Conservation (phyloP, 2,329 filamentous ascomycete species). For the Davidsoniella virescens region DNA sequence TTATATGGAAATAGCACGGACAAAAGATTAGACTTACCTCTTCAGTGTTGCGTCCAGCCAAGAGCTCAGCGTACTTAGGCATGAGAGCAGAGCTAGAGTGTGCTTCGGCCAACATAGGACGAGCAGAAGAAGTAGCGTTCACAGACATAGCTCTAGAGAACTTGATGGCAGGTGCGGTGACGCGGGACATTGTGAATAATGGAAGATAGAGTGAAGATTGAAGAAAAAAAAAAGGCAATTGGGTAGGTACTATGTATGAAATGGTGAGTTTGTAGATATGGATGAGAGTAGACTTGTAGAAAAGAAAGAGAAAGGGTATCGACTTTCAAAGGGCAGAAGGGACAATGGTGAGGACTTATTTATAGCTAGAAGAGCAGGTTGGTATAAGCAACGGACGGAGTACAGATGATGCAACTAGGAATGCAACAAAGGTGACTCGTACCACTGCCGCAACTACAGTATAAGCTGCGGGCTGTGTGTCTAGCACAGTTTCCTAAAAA, state of each 20-base stretch:
- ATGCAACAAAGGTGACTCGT: no score
- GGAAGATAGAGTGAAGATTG: neutral
- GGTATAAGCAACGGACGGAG: no score
- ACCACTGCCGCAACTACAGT: no score
- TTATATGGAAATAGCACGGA: neutral
- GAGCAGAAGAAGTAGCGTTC: slow-evolving; percentile 24
- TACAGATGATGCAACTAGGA: no score
- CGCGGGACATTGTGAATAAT: slow-evolving; percentile 28
- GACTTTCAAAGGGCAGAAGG: neutral
- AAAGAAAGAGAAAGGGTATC: neutral
- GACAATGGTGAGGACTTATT: no score
- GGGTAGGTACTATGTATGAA: neutral
- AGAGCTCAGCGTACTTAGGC: slow-evolving; percentile 33
- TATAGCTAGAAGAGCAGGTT: no score
- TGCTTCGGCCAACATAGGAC: slow-evolving; percentile 21
- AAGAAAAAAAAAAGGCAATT: neutral
- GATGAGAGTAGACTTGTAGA: neutral
- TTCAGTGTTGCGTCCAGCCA: slow-evolving; percentile 21
- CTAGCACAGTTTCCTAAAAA: no score
- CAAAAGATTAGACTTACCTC: slow-evolving; percentile 23
- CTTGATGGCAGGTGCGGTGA: slow-evolving; percentile 33
- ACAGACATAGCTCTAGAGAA: slow-evolving; percentile 27
- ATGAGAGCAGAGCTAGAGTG: slow-evolving; percentile 23
- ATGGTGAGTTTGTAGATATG: neutral
- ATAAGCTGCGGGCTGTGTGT: no score